These are phyloP conservation scores for Leishmania lainsoni DNA, from an alignment of 208 protist species.

Conservation along the genomic window DNA sequence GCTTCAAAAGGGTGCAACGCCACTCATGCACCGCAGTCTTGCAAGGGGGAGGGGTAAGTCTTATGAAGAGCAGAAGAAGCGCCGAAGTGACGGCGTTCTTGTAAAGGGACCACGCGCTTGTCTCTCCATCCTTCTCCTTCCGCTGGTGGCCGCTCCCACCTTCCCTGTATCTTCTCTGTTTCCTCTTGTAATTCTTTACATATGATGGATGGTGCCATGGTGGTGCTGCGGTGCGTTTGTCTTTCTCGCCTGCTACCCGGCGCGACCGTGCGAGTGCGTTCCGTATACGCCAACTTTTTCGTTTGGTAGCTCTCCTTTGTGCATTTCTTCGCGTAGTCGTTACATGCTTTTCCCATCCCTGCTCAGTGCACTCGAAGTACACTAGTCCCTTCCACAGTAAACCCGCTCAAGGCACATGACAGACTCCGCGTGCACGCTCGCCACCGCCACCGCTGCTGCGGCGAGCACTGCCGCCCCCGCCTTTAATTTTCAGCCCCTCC, in stretches of 20 bases:
- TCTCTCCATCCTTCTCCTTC: background rate
- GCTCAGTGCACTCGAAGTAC: background rate
- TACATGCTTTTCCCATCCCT: background rate
- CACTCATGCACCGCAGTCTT: background rate
- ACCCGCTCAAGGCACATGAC: background rate
- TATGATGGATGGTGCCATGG: background rate
- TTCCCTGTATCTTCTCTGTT: background rate
- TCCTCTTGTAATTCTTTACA: background rate
- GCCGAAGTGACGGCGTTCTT: background rate
- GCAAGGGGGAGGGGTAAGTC: background rate
- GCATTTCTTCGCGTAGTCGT: background rate
- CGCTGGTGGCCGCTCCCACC: background rate
- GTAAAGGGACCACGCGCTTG: background rate
- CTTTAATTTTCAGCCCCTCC: constrained; percentile 66
- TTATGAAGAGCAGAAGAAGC: background rate
- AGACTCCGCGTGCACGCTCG: background rate
- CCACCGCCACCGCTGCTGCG: background rate
- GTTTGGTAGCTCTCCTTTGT: background rate
- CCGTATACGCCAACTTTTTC: background rate
- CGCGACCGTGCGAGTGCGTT: background rate
- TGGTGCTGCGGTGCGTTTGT: background rate
- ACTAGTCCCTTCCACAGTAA: background rate
- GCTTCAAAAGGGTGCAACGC: background rate
- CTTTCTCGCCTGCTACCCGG: background rate
- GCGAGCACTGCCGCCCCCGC: constrained; percentile 7